A percentile compares a stretch with the other conserved stretches of the same genome.
Evolutionary conservation across 192 early-diverging fungal genomes (phyloP).

Genomic region (Linnemannia hyalina): DNA sequence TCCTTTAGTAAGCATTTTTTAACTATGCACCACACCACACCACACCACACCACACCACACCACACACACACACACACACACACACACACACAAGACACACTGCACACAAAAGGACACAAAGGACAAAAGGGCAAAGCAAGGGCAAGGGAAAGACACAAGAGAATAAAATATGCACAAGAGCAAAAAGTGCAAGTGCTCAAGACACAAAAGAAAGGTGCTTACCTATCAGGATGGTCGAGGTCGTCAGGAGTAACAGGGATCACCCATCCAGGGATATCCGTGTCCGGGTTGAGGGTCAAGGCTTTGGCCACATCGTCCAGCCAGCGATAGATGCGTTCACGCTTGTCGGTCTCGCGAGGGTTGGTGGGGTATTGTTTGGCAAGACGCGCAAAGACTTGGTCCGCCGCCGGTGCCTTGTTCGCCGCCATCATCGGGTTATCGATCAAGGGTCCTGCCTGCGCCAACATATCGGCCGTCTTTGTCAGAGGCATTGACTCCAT

Average conservation of each 20-base stretch:
- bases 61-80: no score
- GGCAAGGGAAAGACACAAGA: background rate
- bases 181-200: background rate
- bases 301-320: conserved; percentile 25
- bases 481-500: background rate
- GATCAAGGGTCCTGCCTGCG: conserved; percentile 24
- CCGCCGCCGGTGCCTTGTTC: background rate
- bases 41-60: no score
- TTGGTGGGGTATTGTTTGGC: conserved; percentile 37
- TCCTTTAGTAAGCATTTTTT: background rate
- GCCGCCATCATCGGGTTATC: conserved; percentile 6
- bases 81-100: background rate
- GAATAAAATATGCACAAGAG: no score
- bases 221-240: conserved; percentile 31
- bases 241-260: conserved; percentile 47
- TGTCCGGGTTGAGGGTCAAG: conserved; percentile 35
- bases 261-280: conserved; percentile 35
- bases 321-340: conserved; percentile 39
- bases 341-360: conserved; percentile 36
- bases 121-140: background rate
- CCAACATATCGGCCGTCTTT: conserved; percentile 12
- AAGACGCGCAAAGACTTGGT: conserved; percentile 44
- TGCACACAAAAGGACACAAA: background rate
- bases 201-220: background rate
- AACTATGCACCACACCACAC: no score